Evolutionary conservation across 768 basidiomycete species (phyloP).

Genomic region (Boletellus sp.): DNA sequence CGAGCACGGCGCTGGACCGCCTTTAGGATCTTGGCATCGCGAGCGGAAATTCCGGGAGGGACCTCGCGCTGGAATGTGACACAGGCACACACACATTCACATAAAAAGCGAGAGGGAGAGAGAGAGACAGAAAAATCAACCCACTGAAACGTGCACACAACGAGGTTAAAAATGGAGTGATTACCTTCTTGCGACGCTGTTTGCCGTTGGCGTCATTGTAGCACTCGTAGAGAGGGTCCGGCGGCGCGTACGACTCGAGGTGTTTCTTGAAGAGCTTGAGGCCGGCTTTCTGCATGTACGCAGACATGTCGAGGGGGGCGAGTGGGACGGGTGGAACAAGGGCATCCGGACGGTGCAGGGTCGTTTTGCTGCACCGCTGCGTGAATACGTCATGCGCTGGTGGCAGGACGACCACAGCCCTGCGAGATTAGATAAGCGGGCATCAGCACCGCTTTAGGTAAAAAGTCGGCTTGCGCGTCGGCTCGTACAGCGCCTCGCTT

Average conservation of each 20-base stretch:
- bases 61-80: slow-evolving; percentile 48
- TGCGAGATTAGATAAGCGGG: neutral
- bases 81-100: too few relatives aligned
- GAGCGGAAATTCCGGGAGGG: slow-evolving; percentile 71
- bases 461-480: neutral
- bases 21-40: slow-evolving; percentile 72
- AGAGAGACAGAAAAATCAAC: slow-evolving; percentile 13
- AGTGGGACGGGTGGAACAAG: neutral
- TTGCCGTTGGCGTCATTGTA: slow-evolving; percentile 29
- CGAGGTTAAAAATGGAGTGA: slow-evolving; percentile 6
- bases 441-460: neutral
- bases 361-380: neutral
- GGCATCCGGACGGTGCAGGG: neutral
- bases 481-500: neutral
- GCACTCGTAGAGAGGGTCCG: slow-evolving; percentile 67
- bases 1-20: slow-evolving; percentile 76
- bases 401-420: neutral
- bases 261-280: slow-evolving; percentile 61
- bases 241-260: slow-evolving; percentile 61
- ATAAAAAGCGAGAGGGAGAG: too few relatives aligned
- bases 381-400: slow-evolving; percentile 16
- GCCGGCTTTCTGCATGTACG: slow-evolving; percentile 44
- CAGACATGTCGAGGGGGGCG: slow-evolving; percentile 15
- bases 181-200: slow-evolving; percentile 35
- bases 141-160: slow-evolving; percentile 35